These are phyloP conservation scores for Colletotrichum sp. DNA, from an alignment of 2,329 filamentous ascomycete genomes.

Conservation along the genomic window DNA sequence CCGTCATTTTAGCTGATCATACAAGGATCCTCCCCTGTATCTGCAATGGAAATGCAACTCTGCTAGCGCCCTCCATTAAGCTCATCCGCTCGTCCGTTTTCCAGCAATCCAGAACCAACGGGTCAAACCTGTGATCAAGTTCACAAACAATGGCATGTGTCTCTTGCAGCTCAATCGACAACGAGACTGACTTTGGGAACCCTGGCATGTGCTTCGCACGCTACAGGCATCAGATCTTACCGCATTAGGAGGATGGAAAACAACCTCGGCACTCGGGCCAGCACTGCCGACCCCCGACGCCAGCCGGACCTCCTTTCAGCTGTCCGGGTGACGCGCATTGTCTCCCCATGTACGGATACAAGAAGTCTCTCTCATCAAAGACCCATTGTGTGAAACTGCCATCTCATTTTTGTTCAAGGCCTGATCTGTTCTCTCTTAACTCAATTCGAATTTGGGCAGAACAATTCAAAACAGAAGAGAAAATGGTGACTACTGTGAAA, in stretches of 20 bases:
- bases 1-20: not conserved
- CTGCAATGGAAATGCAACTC: not conserved
- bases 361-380: not conserved
- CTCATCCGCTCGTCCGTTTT: not conserved
- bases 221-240: not conserved
- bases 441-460: not conserved
- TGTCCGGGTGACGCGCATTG: not conserved
- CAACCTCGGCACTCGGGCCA: slow-evolving; percentile 19
- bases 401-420: not conserved
- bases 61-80: not conserved
- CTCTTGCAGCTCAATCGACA: not conserved
- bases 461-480: not conserved
- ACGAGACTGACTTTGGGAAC: not conserved
- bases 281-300: slow-evolving; percentile 15
- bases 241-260: not conserved
- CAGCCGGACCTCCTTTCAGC: slow-evolving; percentile 16
- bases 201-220: slow-evolving; percentile 14
- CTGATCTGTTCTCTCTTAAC: not conserved
- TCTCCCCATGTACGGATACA: not conserved
- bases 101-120: not conserved
- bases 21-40: not conserved
- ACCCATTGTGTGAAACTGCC: not conserved
- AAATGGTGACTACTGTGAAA: slow-evolving; percentile 11
- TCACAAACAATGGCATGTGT: not conserved
- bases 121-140: not conserved